Base-by-base conservation (phyloP, 1,284 basidiomycete genomes). In the Ceratobasidium sp. region DNA sequence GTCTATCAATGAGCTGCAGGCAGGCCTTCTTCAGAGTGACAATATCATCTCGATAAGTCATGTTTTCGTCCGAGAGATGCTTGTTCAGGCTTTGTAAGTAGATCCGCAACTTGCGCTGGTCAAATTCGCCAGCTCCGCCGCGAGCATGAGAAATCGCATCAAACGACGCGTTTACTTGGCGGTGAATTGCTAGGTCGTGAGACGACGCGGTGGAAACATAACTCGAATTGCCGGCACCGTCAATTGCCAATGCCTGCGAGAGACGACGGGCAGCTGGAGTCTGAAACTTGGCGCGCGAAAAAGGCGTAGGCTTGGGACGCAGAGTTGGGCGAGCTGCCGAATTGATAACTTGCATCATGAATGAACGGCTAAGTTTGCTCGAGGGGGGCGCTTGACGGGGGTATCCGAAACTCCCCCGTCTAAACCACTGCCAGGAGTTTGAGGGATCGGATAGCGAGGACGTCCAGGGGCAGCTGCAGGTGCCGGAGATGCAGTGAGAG, bases 61-160 rank as follows among this genome's bases (percentile, higher is more conserved):
- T 84, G 75, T 94, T 94, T 79, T 94, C 93, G 76, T 93, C 89
- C 72, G 91, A 88, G 65, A 94, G 77, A 57, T 88, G 83, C 52
- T 87, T 80, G 77, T 94, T 94, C 68, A 94, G 80, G 12, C 89
- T 87, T 77, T 94, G 90, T 74, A 94, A 76, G 76, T 94, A 94
- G 6, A 84, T 83, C 72, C 94, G 93, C 73, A 94, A 78, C 78
- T 93, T 94, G 12, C 83, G 83, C 1, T 89, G 89, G 77, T 94
- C 91, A 78, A 94, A 93, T 29, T 90, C 85, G 43, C 81, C 75
- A 20, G 80, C 85, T 72, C 86, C 82, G 56, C 85, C 85, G 71
- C 84, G 78, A 43, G 86, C 83, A 73, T 86, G 87, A 65, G 90
- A 85, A 4, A 87, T 83, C 40, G 90, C 89, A 75, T 92, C 91